Evolutionary conservation across 768 basidiomycete species (phyloP).

Genomic region (Lactarius evosmus): DNA sequence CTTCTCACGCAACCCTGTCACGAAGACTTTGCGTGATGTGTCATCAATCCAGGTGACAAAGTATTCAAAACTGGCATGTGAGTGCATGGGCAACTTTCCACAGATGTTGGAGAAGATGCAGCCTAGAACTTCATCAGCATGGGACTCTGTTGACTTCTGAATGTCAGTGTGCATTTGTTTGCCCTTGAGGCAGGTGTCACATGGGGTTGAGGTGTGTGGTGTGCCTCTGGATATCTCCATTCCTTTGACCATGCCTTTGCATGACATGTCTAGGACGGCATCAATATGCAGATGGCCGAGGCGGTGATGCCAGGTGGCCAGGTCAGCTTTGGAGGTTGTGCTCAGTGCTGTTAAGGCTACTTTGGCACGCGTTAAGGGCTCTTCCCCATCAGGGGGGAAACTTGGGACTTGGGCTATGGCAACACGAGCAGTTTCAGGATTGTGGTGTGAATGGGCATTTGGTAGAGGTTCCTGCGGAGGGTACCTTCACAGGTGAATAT

Average conservation of each 20-base stretch:
- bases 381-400: no score
- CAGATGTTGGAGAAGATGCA: conserved; percentile 29
- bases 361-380: no score
- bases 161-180: conserved; percentile 29
- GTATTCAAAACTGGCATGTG: conserved; percentile 22
- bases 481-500: conserved; percentile 3
- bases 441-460: conserved; percentile 1
- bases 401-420: no score
- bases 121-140: not conserved
- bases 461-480: conserved; percentile 19
- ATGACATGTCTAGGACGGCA: conserved; percentile 11
- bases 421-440: no score
- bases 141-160: conserved; percentile 6
- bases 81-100: conserved; percentile 25
- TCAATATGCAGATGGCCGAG: conserved; percentile 25
- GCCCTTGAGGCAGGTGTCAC: conserved; percentile 30
- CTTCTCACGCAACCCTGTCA: conserved; percentile 26
- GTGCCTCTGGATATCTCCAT: conserved; percentile 16
- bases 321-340: not conserved
- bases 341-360: no score
- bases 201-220: not conserved
- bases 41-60: conserved; percentile 30
- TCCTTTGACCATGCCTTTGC: conserved; percentile 28
- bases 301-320: conserved; percentile 27
- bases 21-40: conserved; percentile 25